A percentile compares a stretch with the other conserved stretches of the same genome.
Evolutionary conservation across 192 early-diverging fungal genomes (phyloP).

Genomic region (Mortierella alpina): DNA sequence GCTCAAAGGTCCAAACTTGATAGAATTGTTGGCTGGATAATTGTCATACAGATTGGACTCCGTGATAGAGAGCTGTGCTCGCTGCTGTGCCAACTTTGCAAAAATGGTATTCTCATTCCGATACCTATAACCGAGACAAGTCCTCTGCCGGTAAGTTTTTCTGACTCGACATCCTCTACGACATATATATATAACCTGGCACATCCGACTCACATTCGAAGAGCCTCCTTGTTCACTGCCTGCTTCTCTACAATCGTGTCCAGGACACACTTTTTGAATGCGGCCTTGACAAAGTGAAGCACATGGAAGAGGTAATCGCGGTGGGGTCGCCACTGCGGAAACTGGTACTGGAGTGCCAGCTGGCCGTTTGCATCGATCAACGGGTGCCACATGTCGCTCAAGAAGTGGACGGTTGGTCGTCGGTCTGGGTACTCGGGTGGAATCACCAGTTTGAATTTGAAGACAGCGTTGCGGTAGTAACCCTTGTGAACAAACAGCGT

Average conservation of each 20-base stretch:
- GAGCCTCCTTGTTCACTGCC: conserved; percentile 74
- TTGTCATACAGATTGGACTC: conserved; percentile 70
- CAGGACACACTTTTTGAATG: conserved; percentile 84
- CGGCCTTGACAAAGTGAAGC: conserved; percentile 88
- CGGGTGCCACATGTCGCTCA: conserved; percentile 87
- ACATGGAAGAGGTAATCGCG: conserved; percentile 88
- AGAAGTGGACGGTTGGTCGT: conserved; percentile 77
- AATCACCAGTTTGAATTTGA: conserved; percentile 87
- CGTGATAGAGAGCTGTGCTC: conserved; percentile 77
- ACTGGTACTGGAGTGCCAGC: conserved; percentile 80
- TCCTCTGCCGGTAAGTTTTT: background rate
- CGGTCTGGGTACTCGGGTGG: conserved; percentile 82
- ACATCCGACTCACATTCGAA: conserved; percentile 63
- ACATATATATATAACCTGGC: background rate
- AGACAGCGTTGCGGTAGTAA: conserved; percentile 89
- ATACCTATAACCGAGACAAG: conserved; percentile 55
- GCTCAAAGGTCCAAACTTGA: conserved; percentile 66
- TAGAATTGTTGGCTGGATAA: conserved; percentile 64
- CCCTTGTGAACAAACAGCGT: conserved; percentile 90
- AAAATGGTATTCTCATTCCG: conserved; percentile 69
- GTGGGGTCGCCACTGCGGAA: conserved; percentile 84
- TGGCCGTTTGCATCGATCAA: conserved; percentile 77
- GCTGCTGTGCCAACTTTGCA: conserved; percentile 76
- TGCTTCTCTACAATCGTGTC: conserved; percentile 67
- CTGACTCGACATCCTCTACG: background rate